Evolutionary conservation across 495 filamentous ascomycete genomes (phyloP).

Genomic region (Podospora tetraspora): DNA sequence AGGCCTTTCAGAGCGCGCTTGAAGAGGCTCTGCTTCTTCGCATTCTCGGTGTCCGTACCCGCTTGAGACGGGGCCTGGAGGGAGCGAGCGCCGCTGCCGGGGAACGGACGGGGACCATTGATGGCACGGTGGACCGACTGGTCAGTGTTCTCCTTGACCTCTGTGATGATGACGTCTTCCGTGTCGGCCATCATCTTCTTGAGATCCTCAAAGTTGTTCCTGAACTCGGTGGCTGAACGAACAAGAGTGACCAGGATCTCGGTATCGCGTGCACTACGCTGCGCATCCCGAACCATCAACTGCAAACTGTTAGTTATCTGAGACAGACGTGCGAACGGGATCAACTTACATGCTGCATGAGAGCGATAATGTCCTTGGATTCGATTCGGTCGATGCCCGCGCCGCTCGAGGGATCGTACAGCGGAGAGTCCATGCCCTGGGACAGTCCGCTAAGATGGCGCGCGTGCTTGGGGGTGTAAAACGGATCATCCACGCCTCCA

Average conservation of each 20-base stretch:
- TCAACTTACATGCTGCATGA: slow-evolving; percentile 87
- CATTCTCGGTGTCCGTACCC: slow-evolving; percentile 66
- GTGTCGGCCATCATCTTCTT: slow-evolving; percentile 85
- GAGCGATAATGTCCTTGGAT: slow-evolving; percentile 91
- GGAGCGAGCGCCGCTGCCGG: slow-evolving; percentile 54
- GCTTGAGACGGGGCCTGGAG: slow-evolving; percentile 53
- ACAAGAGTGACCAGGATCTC: slow-evolving; percentile 95
- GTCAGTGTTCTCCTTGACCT: slow-evolving; percentile 81
- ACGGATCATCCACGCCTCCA: slow-evolving; percentile 51
- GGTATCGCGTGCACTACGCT: slow-evolving; percentile 93
- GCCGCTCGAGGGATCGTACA: slow-evolving; percentile 89
- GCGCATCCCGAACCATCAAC: slow-evolving; percentile 94
- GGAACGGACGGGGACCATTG: slow-evolving; percentile 81
- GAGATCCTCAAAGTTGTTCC: slow-evolving; percentile 93
- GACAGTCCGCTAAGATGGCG: slow-evolving; percentile 84
- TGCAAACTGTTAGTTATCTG: slow-evolving; percentile 41
- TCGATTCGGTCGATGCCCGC: slow-evolving; percentile 87
- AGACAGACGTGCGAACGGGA: not conserved
- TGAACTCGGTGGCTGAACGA: slow-evolving; percentile 92
- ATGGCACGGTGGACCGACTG: slow-evolving; percentile 73
- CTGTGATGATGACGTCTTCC: slow-evolving; percentile 74
- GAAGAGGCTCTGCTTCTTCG: slow-evolving; percentile 85
- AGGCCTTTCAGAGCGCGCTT: slow-evolving; percentile 86
- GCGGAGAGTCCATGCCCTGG: slow-evolving; percentile 77
- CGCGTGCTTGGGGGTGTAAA: slow-evolving; percentile 54